These are phyloP conservation scores for Ramaria rubella DNA, from an alignment of 768 basidiomycete genomes.

Conservation along the genomic window DNA sequence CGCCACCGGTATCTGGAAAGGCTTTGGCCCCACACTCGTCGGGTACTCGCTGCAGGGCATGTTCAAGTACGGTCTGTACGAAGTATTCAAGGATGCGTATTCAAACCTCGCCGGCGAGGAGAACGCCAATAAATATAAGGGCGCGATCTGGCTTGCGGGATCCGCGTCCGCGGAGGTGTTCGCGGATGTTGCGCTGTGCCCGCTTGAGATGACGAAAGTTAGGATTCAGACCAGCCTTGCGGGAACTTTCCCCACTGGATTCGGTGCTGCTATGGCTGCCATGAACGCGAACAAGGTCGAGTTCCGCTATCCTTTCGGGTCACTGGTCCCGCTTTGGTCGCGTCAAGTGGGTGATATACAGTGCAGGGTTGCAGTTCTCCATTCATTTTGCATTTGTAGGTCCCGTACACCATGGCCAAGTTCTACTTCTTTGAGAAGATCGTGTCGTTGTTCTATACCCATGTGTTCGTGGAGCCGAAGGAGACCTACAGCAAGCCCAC, in stretches of 20 bases:
- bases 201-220: constrained; percentile 90
- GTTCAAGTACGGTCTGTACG: constrained; percentile 99
- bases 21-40: constrained; percentile 86
- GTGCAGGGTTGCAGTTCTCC: not conserved
- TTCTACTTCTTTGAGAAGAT: constrained; percentile 95
- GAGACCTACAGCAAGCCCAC: constrained; percentile 72
- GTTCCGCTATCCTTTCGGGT: constrained; percentile 82
- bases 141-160: constrained; percentile 87
- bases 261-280: constrained; percentile 62
- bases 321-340: constrained; percentile 80
- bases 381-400: constrained; percentile 40
- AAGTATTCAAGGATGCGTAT: constrained; percentile 92
- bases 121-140: constrained; percentile 71
- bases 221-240: constrained; percentile 75
- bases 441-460: constrained; percentile 80
- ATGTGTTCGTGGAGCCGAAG: constrained; percentile 77
- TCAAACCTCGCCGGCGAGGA: constrained; percentile 87
- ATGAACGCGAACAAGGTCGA: constrained; percentile 63
- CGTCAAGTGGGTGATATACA: constrained; percentile 45
- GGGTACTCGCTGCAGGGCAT: constrained; percentile 95
- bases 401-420: constrained; percentile 99
- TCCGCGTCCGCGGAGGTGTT: constrained; percentile 95
- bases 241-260: constrained; percentile 73
- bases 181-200: constrained; percentile 94
- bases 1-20: constrained; percentile 85